Evolutionary conservation across 768 basidiomycete species (phyloP), one percentile per base, ranked within the genome.

Genomic region (Sarcodon aspratus): DNA sequence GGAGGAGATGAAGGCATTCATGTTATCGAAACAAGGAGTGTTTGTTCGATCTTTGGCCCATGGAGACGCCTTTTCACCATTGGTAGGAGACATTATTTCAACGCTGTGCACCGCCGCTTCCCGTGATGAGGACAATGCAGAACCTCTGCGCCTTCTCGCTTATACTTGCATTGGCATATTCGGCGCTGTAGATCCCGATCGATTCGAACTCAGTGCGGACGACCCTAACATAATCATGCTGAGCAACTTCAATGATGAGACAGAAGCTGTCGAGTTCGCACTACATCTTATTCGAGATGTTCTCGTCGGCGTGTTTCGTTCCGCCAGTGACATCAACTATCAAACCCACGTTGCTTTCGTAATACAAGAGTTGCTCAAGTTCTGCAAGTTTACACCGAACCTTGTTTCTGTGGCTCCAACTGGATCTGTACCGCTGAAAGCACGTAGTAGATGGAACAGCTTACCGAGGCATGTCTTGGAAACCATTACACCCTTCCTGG

Each of bases 101-200:
- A 71, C 75, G 3, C 65, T 98, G 3, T 74, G 94, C 47, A 61
- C 71, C 12, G 79, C 82, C 0, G 83, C 85, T 0, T 79, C 79
- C 47, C 77, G 89, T 8, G 92, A 95, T 53, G 82, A 81, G 1
- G 89, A 94, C 44, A 79, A 75, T 6, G 73, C 74, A 6, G 85
- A 93, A 42, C 58, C 71, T 1, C 58, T 92, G 8, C 80, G 81
- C 13, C 66, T 78, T 38, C 63, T 87, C 15, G 85, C 91, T 1
- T 93, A 84, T 59, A 89, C 96, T 59, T 96, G 90, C 60, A 79
- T 98, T 48, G 92, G 94, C 1, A 76, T 89, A 17, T 66, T 98
- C 10, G 96, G 96, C 6, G 96, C 96, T 2, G 74, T 94, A 13
- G 96, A 99, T 63, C 95, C 95, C 0, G 95, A 98, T 68, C 76